phyloP scores from a whole-genome alignment of 2,329 filamentous ascomycete genomes.

The Colletotrichum nymphaeae region DNA sequence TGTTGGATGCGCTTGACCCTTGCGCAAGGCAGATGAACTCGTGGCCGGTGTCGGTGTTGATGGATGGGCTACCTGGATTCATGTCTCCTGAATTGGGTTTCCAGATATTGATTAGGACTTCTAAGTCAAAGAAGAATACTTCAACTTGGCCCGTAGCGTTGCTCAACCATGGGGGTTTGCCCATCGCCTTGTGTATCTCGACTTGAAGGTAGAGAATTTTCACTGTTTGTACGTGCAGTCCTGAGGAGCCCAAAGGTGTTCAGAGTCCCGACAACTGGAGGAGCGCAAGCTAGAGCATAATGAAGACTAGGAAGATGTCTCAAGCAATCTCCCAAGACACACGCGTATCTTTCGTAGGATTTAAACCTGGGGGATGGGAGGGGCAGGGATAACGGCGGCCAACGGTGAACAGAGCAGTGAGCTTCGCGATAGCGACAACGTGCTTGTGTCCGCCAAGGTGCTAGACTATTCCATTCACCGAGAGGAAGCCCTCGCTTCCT shows the following conservation, averaged over 20 bases:
- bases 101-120: too few species aligned
- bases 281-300: background rate
- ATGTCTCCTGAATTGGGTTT: too few species aligned
- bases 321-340: background rate
- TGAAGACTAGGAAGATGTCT: background rate
- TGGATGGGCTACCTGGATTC: background rate
- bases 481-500: background rate
- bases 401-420: background rate
- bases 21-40: background rate
- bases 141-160: too few species aligned
- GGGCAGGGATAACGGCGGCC: background rate
- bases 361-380: background rate
- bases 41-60: background rate
- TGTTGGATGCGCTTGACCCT: background rate
- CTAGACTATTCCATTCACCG: background rate
- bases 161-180: background rate
- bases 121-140: too few species aligned
- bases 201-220: background rate
- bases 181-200: background rate
- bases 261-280: background rate
- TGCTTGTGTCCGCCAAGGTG: constrained; percentile 4
- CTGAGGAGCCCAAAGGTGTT: background rate
- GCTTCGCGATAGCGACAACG: constrained; percentile 1
- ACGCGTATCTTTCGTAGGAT: background rate
- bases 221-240: background rate